These are phyloP conservation scores for Colletotrichum tamarilloi DNA, from an alignment of 2,329 filamentous ascomycete genomes.

Conservation along the genomic window DNA sequence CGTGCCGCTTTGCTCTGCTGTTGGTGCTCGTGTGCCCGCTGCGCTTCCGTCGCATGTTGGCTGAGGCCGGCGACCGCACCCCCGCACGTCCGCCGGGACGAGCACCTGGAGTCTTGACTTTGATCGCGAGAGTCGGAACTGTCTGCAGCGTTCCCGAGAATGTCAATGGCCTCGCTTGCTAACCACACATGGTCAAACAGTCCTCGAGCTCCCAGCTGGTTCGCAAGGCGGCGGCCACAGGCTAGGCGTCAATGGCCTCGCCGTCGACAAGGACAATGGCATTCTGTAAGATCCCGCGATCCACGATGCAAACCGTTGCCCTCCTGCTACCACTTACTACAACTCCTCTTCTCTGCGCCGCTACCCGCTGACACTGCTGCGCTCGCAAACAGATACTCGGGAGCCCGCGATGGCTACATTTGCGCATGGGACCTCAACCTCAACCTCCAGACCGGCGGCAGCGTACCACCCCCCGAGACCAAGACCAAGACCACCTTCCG, in stretches of 20 bases:
- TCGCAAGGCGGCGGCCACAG: constrained; percentile 81
- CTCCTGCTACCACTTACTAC: constrained; percentile 25
- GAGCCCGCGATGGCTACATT: constrained; percentile 92
- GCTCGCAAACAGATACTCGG: constrained; percentile 78
- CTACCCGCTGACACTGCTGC: neutral
- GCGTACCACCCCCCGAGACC: constrained; percentile 41
- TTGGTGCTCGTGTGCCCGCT: constrained; percentile 11
- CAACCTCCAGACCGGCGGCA: constrained; percentile 60
- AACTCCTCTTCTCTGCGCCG: neutral
- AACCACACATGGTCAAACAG: constrained; percentile 47
- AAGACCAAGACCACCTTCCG: constrained; percentile 64
- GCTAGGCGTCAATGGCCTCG: constrained; percentile 93
- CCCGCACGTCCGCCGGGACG: constrained; percentile 19
- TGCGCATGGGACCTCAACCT: constrained; percentile 94
- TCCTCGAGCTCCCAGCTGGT: constrained; percentile 67
- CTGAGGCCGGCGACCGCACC: constrained; percentile 7
- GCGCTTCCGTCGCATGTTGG: constrained; percentile 15
- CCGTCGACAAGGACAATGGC: constrained; percentile 83
- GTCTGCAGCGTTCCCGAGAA: neutral
- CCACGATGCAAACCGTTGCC: neutral
- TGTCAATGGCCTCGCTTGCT: constrained; percentile 5
- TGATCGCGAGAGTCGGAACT: neutral
- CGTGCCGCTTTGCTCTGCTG: neutral
- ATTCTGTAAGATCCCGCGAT: constrained; percentile 76
- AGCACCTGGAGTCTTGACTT: constrained; percentile 5